phyloP scores from a whole-genome alignment of 2,329 filamentous ascomycete genomes.

The Daldinia sp. region DNA sequence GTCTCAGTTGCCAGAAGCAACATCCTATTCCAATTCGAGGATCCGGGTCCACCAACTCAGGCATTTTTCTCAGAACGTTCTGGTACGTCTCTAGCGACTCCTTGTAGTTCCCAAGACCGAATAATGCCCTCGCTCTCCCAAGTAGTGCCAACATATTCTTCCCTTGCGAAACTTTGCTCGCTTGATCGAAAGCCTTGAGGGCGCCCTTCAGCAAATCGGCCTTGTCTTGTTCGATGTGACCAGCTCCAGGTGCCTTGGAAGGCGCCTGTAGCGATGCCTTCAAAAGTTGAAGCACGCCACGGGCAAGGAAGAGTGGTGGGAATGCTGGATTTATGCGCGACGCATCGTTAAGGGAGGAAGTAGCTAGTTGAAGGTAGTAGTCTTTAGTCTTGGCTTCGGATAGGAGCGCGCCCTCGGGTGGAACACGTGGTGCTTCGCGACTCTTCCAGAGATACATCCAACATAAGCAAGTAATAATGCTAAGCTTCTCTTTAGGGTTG shows the following conservation, averaged over 20 bases:
- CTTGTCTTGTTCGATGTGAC: constrained; percentile 76
- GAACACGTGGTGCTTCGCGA: constrained; percentile 76
- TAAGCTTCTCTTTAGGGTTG: constrained; percentile 84
- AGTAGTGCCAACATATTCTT: constrained; percentile 93
- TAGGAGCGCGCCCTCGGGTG: constrained; percentile 71
- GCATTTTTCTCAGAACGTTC: constrained; percentile 85
- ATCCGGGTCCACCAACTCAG: constrained; percentile 89
- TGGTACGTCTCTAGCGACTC: constrained; percentile 90
- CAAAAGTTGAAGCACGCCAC: constrained; percentile 88
- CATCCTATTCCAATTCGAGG: constrained; percentile 96
- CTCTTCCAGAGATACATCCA: constrained; percentile 95
- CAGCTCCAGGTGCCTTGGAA: constrained; percentile 72
- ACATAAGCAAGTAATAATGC: constrained; percentile 84
- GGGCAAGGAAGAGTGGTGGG: constrained; percentile 88
- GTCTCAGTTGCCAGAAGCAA: constrained; percentile 96
- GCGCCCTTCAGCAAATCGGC: constrained; percentile 86
- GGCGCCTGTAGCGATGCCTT: constrained; percentile 86
- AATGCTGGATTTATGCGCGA: constrained; percentile 92
- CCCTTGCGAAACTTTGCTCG: constrained; percentile 83
- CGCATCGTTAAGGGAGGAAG: constrained; percentile 92
- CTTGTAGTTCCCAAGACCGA: constrained; percentile 85
- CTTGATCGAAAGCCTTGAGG: constrained; percentile 94
- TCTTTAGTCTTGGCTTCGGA: constrained; percentile 91
- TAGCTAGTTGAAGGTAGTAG: constrained; percentile 90
- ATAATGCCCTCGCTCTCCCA: constrained; percentile 88